Conservation (phyloP, 441 rosid species). For the Arabidopsis hybrid region DNA sequence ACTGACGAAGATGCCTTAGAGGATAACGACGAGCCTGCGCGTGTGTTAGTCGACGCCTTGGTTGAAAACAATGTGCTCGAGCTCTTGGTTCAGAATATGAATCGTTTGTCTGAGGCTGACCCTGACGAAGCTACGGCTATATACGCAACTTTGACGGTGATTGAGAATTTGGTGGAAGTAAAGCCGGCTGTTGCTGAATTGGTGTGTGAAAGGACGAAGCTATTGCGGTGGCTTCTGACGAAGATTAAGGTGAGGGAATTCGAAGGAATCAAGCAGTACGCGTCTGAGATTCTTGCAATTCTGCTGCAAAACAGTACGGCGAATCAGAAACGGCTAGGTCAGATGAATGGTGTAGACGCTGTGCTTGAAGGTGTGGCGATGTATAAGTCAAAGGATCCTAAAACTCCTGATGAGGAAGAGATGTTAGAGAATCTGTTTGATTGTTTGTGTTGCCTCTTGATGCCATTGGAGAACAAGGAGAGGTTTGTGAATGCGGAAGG, state of each 20-base stretch:
- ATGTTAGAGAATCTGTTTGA: slow-evolving; percentile 95
- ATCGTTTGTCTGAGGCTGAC: slow-evolving; percentile 77
- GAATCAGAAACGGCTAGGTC: slow-evolving; percentile 90
- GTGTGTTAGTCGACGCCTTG: slow-evolving; percentile 69
- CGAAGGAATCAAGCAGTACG: slow-evolving; percentile 90
- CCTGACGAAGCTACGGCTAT: slow-evolving; percentile 87
- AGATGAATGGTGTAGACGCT: slow-evolving; percentile 97
- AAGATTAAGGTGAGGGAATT: slow-evolving; percentile 90
- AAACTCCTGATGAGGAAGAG: slow-evolving; percentile 93
- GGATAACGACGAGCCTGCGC: slow-evolving; percentile 90
- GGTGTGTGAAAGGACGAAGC: slow-evolving; percentile 89
- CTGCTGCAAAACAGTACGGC: slow-evolving; percentile 81
- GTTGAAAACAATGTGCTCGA: slow-evolving; percentile 92
- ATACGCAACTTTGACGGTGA: slow-evolving; percentile 78
- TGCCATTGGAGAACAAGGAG: slow-evolving; percentile 99
- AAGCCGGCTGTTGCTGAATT: slow-evolving; percentile 90
- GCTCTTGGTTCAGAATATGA: slow-evolving; percentile 89
- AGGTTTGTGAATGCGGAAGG: slow-evolving; percentile 97
- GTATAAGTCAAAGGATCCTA: slow-evolving; percentile 94
- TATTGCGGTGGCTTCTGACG: slow-evolving; percentile 78
- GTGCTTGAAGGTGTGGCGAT: slow-evolving; percentile 91
- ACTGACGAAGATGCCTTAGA: slow-evolving; percentile 93
- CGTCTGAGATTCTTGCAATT: slow-evolving; percentile 93
- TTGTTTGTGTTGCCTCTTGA: slow-evolving; percentile 85
- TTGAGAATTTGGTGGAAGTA: slow-evolving; percentile 95